Conservation (phyloP, 1,284 basidiomycete genomes). For the Apiotrichum montevideense region DNA sequence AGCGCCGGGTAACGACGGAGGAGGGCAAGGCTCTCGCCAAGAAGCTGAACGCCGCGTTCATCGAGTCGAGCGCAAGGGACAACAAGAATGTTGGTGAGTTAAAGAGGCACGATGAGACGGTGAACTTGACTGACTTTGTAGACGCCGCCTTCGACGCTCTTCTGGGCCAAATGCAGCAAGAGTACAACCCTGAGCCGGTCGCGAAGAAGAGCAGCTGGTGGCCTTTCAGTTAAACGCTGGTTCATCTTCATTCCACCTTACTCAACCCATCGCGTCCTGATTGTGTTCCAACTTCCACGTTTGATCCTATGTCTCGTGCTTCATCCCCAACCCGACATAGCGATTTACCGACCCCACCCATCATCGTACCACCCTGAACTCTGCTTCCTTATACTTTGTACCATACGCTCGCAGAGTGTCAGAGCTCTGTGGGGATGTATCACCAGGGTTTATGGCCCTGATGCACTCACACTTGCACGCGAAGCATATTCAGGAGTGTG, state of each 20-base stretch:
- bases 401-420: neutral
- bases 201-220: conserved; percentile 44
- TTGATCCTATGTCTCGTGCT: neutral
- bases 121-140: conserved; percentile 37
- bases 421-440: conserved; percentile 6
- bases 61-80: conserved; percentile 84
- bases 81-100: conserved; percentile 82
- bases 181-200: conserved; percentile 45
- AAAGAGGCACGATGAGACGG: neutral
- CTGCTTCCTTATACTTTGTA: conserved; percentile 5
- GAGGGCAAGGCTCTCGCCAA: conserved; percentile 74
- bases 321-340: no score
- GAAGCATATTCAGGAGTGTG: neutral
- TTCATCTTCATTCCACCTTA: no score
- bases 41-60: conserved; percentile 66
- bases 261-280: no score
- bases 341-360: neutral
- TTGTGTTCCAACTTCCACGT: neutral
- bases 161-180: conserved; percentile 64
- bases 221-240: conserved; percentile 8
- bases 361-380: neutral
- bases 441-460: neutral
- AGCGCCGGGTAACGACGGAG: conserved; percentile 60
- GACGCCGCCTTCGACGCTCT: conserved; percentile 84
- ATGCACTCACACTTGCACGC: neutral